Base-by-base conservation (phyloP, 805 yeast species). In the Pichia cabralensis region DNA sequence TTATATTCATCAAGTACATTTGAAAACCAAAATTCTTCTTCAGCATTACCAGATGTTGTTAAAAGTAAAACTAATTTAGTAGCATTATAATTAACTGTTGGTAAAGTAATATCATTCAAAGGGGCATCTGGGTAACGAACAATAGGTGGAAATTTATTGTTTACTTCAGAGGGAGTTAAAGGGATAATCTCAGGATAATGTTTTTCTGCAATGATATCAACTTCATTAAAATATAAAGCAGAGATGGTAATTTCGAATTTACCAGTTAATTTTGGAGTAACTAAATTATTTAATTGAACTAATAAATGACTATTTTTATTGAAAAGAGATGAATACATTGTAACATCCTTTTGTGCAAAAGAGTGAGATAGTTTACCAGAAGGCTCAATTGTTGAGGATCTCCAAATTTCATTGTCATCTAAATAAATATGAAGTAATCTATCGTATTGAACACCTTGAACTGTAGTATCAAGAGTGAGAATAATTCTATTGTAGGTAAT, bases 341-440 rank as follows among this genome's bases (percentile, higher is more conserved):
- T 65, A 1, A 82, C 67, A 50, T 85, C 95, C 50, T 80, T 83
- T 21, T 67, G 60, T 35, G 67, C 58, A 5, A 55, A 47, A 18
- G 80, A 71, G 43, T 62, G 69, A 8, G 69, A 67, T 3, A 58
- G 45, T 11, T 48, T 50, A 46, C 77, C 56, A 37, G 69, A 69
- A 1, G 95, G 95, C 55, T 84, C 95, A 12, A 81, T 75, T 3
- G 95, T 85, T 3, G 89, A 78, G 1, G 84, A 76, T 55, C 95
- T 70, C 94, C 95, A 84, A 26, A 84, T 60, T 42, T 81, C 81
- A 12, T 67, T 62, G 22, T 76, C 82, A 38, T 66, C 65, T 22
- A 80, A 54, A 45, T 68, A 77, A 30, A 82, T 61, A 51, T 78
- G 79, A 13, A 76, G 76, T 43, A 78, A 56, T 39, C 85, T 58